Evolutionary conservation across 2,329 filamentous ascomycete genomes (phyloP), one percentile per base, ranked within the genome.

Genomic region (Exophiala lecanii-corni): DNA sequence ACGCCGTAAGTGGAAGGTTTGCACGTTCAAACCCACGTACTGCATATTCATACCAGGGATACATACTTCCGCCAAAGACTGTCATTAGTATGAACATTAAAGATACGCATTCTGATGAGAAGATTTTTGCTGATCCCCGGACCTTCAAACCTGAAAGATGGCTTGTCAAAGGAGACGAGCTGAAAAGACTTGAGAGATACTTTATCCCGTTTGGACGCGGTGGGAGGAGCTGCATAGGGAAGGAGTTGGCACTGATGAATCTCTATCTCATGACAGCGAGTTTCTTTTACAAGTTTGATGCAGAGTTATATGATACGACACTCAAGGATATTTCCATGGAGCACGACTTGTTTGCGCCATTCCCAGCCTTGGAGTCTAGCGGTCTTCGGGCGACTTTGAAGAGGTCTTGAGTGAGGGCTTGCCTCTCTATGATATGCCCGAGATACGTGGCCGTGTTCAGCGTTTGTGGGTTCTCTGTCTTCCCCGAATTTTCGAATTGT

Each of bases 111-210:
- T 45, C 44, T 18, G 42, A 47, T 28, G 39, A 39, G 20, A 5
- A 21, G 6, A 35, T 51, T 12, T 55, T 65, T 59, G 71, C 71
- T 2, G 72, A 75, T 36, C 69, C 69, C 1, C 62, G 69, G 0
- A 36, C 37, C 3, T 59, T 58, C 50, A 53, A 53, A 17, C 57
- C 57, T 9, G 55, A 55, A 25, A 50, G 57, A 13, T 59, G 55
- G 55, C 45, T 59, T 4, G 47, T 45, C 12, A 36, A 47, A 10
- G 49, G 51, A 16, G 45, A 48, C 9, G 51, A 54, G 13, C 41
- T 48, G 39, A 55, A 57, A 38, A 43, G 47, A 16, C 47, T 57
- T 13, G 53, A 58, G 26, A 53, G 52, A 36, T 58, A 56, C 30
- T 54, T 57, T 31, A 44, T 51, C 4, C 43, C 55, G 3, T 62